Evolutionary conservation across 202 grass and related monocot genomes (phyloP).

Genomic region (Panicum virgatum): DNA sequence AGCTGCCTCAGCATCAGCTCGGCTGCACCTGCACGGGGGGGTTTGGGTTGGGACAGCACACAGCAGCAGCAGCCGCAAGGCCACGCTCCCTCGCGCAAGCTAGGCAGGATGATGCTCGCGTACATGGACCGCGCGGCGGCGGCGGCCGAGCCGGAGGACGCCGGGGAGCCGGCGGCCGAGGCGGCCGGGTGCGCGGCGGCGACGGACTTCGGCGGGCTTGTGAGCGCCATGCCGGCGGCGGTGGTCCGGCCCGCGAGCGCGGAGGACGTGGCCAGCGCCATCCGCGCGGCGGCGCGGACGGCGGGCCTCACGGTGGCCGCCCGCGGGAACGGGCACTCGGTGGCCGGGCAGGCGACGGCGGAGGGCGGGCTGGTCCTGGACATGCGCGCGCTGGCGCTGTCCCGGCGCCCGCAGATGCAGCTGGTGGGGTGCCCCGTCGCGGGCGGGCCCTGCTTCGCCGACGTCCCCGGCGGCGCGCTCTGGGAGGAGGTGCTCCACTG

Average conservation of each 20-base stretch:
- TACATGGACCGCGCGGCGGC: constrained; percentile 65
- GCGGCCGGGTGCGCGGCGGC: constrained; percentile 46
- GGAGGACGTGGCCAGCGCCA: constrained; percentile 57
- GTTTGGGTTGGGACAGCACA: too few species aligned
- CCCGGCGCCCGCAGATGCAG: constrained; percentile 48
- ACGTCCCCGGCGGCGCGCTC: constrained; percentile 79
- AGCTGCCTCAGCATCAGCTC: neutral
- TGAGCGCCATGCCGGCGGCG: constrained; percentile 38
- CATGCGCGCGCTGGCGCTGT: constrained; percentile 73
- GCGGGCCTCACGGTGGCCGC: constrained; percentile 62
- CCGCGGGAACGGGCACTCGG: constrained; percentile 94
- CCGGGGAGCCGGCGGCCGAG: constrained; percentile 8
- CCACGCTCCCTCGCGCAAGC: neutral
- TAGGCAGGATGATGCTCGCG: constrained; percentile 60
- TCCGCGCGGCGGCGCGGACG: constrained; percentile 47
- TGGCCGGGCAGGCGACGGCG: constrained; percentile 74
- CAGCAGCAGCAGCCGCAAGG: neutral
- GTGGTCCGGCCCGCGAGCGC: constrained; percentile 59
- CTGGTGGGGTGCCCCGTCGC: constrained; percentile 20
- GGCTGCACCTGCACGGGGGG: neutral
- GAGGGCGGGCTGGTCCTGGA: constrained; percentile 77
- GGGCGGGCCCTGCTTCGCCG: constrained; percentile 20
- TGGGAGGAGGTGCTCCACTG: constrained; percentile 95
- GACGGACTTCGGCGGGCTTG: constrained; percentile 73
- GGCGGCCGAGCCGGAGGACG: constrained; percentile 42